These are phyloP conservation scores for Psilocybe subaeruginosa DNA, from an alignment of 768 basidiomycete species.

Conservation along the genomic window DNA sequence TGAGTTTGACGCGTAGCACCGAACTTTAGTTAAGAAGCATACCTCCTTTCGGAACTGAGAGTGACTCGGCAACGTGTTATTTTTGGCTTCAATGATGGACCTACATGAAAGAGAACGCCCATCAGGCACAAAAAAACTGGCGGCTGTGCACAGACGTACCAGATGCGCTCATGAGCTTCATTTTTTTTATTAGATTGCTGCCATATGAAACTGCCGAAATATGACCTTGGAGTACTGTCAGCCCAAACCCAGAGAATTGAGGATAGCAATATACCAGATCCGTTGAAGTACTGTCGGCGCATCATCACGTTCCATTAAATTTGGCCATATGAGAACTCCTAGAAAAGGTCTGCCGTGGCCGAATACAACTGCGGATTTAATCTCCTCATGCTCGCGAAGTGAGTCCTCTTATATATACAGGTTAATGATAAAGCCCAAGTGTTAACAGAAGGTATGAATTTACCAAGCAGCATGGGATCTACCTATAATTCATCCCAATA, in stretches of 20 bases:
- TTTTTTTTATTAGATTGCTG: background rate
- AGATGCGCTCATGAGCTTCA: background rate
- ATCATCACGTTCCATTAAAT: background rate
- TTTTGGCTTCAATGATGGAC: background rate
- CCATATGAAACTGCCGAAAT: background rate
- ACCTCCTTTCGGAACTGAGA: conserved; percentile 2
- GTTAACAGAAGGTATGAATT: background rate
- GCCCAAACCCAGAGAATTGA: background rate
- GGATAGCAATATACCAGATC: background rate
- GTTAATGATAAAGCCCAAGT: background rate
- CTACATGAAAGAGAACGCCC: background rate
- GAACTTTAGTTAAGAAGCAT: background rate
- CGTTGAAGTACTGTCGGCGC: background rate
- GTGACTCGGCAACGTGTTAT: background rate
- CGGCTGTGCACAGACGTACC: background rate
- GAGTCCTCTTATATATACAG: background rate
- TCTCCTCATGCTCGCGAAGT: background rate
- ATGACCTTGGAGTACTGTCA: background rate
- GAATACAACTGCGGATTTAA: background rate
- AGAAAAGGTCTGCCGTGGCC: background rate
- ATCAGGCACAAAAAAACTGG: background rate
- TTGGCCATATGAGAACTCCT: background rate
- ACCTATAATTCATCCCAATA: background rate
- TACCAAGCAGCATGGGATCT: background rate
- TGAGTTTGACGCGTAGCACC: background rate